Evolutionary conservation across 805 yeast species (phyloP), one percentile per base, ranked within the genome.

Genomic region (Starmerella scarabaei): DNA sequence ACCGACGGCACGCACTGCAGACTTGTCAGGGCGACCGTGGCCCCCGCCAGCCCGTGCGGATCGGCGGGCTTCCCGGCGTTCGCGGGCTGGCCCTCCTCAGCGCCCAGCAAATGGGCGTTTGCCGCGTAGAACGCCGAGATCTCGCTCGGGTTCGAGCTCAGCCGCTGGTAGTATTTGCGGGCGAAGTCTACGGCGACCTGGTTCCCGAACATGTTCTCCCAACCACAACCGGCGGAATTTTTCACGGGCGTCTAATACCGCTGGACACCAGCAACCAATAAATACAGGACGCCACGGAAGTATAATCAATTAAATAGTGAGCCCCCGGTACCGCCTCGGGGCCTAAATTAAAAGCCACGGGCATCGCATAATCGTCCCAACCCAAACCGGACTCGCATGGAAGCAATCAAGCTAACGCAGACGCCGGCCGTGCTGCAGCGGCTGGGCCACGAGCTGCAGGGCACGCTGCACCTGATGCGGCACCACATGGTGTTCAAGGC

Each of bases 401-500:
- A 40, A n/a, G 34, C 45, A 21, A 46, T 46, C 45, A 53, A 42
- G 40, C 39, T 52, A 20, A 49, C 43, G 27, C 54, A 66, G 57
- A 69, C 71, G 8, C 40, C 47, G 9, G 53, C 53, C 20, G 62
- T 69, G 15, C 64, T 79, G 34, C 71, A 69, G 47, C 69, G 75
- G 49, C 68, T 77, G 37, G 86, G 85, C 12, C 59, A 57, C 26
- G 60, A 68, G 7, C 56, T 64, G n/a, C 56, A 57, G 11, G 91
- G 88, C 1, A 66, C 76, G 3, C 55, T 80, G 21, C 86, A 77
- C 54, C 59, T 80, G 33, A 78, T 86, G 2, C 72, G 82, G 5
- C 86, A 80, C 55, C 91, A 81, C 60, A 58, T 81, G 51, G 80
- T 80, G 27, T 80, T 80, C 56, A 61, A 57, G 7, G 54, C 54